Conservation (phyloP, 2,329 filamentous ascomycete genomes). For the Delphinella strobiligena region DNA sequence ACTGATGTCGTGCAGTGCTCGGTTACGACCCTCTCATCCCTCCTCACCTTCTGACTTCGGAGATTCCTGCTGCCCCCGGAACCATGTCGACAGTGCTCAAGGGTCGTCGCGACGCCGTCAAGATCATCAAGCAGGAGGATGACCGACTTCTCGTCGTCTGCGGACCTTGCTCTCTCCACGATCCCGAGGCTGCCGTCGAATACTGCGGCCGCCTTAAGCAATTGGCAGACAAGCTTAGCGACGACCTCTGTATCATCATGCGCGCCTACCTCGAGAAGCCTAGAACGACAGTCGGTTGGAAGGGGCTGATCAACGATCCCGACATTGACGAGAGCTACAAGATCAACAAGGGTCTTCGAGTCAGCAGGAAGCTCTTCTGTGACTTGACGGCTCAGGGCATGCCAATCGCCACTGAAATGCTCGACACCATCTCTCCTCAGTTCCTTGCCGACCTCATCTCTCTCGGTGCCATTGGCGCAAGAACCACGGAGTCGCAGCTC, state of each 20-base stretch:
- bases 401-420: slow-evolving; percentile 95
- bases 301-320: slow-evolving; percentile 97
- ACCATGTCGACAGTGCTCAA: slow-evolving; percentile 58
- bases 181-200: slow-evolving; percentile 75
- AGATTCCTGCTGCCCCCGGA: slow-evolving; percentile 56
- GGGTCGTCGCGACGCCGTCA: slow-evolving; percentile 56
- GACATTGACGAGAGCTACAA: slow-evolving; percentile 95
- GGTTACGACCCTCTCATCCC: slow-evolving; percentile 90
- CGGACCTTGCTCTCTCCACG: slow-evolving; percentile 94
- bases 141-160: slow-evolving; percentile 90
- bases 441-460: slow-evolving; percentile 94
- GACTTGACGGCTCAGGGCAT: slow-evolving; percentile 79
- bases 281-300: slow-evolving; percentile 96
- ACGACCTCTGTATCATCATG: slow-evolving; percentile 89
- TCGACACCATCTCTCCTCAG: slow-evolving; percentile 96
- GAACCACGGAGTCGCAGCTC: slow-evolving; percentile 92
- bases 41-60: slow-evolving; percentile 72
- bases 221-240: slow-evolving; percentile 65
- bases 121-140: slow-evolving; percentile 65
- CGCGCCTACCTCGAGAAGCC: slow-evolving; percentile 98
- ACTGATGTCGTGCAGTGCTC: slow-evolving; percentile 48
- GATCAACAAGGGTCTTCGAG: slow-evolving; percentile 95
- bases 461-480: slow-evolving; percentile 86
- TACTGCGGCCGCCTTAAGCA: slow-evolving; percentile 71
- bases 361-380: slow-evolving; percentile 86